These are phyloP conservation scores for Cucurbitaria berberidis DNA, from an alignment of 2,329 filamentous ascomycete genomes.

Conservation along the genomic window DNA sequence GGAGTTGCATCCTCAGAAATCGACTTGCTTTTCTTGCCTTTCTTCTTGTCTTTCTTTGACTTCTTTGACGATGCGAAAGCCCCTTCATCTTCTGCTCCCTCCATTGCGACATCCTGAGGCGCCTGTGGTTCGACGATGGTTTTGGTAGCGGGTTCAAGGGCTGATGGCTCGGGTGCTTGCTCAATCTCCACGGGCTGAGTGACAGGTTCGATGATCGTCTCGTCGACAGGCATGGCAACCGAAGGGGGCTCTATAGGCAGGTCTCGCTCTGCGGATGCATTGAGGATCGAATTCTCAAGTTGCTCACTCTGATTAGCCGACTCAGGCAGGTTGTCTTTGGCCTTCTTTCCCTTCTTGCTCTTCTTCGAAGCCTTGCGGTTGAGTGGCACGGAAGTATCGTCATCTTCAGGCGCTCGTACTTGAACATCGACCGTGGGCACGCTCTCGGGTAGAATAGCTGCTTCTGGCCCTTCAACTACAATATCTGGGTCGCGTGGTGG, in stretches of 20 bases:
- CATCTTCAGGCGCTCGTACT: background rate
- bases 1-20: slow-evolving; percentile 19
- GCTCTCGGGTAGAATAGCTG: background rate
- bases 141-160: slow-evolving; percentile 5
- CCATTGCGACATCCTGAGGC: slow-evolving; percentile 6
- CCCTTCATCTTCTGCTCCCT: slow-evolving; percentile 21
- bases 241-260: background rate
- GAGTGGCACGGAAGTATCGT: slow-evolving; percentile 8
- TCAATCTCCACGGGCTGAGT: slow-evolving; percentile 8
- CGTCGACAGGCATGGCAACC: background rate
- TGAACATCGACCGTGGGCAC: background rate
- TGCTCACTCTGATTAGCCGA: background rate
- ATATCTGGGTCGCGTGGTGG: background rate
- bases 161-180: slow-evolving; percentile 1
- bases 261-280: background rate
- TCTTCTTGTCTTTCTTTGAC: slow-evolving; percentile 39
- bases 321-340: slow-evolving; percentile 14
- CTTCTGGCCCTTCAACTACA: background rate
- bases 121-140: slow-evolving; percentile 5
- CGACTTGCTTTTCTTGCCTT: slow-evolving; percentile 31
- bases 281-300: background rate
- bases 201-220: background rate
- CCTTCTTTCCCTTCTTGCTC: slow-evolving; percentile 42
- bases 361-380: slow-evolving; percentile 41
- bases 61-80: slow-evolving; percentile 23